phyloP scores from a whole-genome alignment of 2,329 filamentous ascomycete genomes.

The Diaporthe longicolla region DNA sequence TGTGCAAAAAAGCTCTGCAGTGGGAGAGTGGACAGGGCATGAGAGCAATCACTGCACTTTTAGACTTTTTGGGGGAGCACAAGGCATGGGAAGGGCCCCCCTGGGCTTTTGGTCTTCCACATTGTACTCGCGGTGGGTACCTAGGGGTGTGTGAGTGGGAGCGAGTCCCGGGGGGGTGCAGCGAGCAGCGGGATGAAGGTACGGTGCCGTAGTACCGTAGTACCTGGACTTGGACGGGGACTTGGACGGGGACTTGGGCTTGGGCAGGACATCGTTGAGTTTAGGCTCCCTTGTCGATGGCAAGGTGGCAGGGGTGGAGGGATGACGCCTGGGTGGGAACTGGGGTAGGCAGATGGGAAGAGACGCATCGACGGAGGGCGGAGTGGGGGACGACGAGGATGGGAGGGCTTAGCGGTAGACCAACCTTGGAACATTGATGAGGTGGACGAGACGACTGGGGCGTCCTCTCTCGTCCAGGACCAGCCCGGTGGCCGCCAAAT shows the following conservation, averaged over 20 bases:
- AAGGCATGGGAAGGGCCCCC: conserved; percentile 17
- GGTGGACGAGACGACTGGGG: conserved; percentile 28
- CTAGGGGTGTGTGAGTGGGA: conserved; percentile 26
- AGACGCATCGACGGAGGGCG: conserved; percentile 23
- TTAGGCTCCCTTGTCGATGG: conserved; percentile 27
- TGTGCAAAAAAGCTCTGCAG: conserved; percentile 30
- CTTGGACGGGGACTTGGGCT: conserved; percentile 10
- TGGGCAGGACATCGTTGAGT: conserved; percentile 21
- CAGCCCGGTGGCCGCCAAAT: conserved; percentile 34
- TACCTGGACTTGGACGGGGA: conserved; percentile 17
- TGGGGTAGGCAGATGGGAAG: conserved; percentile 31
- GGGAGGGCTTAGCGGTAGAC: conserved; percentile 29
- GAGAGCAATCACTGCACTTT: conserved; percentile 20
- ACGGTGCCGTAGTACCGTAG: conserved; percentile 10
- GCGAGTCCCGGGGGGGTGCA: conserved; percentile 15
- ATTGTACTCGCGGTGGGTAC: conserved; percentile 25
- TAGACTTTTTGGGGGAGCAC: conserved; percentile 30
- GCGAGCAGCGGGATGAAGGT: conserved; percentile 5
- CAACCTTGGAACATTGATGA: conserved; percentile 29
- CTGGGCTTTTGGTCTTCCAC: background rate
- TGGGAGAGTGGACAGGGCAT: conserved; percentile 12
- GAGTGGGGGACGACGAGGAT: conserved; percentile 32
- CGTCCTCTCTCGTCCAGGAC: conserved; percentile 15
- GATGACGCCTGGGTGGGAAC: conserved; percentile 34
- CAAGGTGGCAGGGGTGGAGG: conserved; percentile 29